phyloP scores from a whole-genome alignment of 2,329 filamentous ascomycete species.

The Ustulina deusta region DNA sequence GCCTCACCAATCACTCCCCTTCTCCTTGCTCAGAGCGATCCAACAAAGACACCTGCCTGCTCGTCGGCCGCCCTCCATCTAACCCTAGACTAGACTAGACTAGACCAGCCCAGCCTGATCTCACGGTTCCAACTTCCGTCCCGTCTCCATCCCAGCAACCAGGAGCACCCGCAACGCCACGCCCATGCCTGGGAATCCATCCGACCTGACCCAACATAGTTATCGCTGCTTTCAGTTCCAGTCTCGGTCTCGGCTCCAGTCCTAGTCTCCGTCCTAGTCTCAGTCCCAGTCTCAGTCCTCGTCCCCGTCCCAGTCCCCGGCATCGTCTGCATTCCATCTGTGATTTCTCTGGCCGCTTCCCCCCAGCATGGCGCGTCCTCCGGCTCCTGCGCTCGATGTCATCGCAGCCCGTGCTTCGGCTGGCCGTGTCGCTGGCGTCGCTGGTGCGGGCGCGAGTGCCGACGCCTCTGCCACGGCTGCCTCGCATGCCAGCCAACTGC shows the following conservation, averaged over 20 bases:
- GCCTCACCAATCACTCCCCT: too few relatives aligned
- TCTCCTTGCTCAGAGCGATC: too few relatives aligned
- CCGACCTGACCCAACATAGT: conserved; percentile 20
- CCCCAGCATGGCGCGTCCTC: conserved; percentile 43
- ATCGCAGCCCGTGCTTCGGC: conserved; percentile 45
- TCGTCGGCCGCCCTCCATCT: background rate
- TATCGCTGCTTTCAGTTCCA: conserved; percentile 6
- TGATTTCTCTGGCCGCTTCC: background rate
- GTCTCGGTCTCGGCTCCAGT: background rate
- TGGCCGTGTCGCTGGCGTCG: background rate
- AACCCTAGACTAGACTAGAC: background rate
- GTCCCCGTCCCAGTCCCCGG: too few relatives aligned
- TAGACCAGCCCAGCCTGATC: conserved; percentile 11
- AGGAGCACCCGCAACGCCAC: background rate
- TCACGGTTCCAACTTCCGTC: background rate
- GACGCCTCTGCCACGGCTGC: too few relatives aligned
- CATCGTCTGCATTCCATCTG: conserved; percentile 5
- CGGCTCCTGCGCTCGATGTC: conserved; percentile 50
- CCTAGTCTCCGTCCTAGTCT: background rate
- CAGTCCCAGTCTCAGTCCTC: background rate
- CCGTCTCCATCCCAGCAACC: background rate
- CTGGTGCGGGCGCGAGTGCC: conserved; percentile 10
- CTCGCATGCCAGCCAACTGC: too few relatives aligned
- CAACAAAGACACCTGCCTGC: background rate
- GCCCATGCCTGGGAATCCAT: conserved; percentile 20